Conservation (phyloP, 495 filamentous ascomycete genomes). For the Annulohypoxylon stygium region DNA sequence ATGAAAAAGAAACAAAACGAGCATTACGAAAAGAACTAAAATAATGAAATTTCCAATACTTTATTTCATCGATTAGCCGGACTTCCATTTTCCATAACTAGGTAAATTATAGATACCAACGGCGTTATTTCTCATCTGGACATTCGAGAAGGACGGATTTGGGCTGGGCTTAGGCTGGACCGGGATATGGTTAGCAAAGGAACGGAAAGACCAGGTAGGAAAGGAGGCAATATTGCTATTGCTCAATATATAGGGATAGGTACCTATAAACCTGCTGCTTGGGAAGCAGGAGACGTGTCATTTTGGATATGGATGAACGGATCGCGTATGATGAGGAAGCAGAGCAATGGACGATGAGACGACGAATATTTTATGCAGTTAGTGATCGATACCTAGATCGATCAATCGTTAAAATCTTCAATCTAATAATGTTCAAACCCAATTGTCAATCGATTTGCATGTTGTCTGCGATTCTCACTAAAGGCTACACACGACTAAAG, state of each 20-base stretch:
- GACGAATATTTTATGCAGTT: conserved; percentile 13
- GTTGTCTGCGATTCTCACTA: not conserved
- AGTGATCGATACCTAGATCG: conserved; percentile 35
- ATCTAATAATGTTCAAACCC: conserved; percentile 38
- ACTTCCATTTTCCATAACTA: not conserved
- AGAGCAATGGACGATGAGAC: conserved; percentile 24
- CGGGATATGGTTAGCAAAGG: not conserved
- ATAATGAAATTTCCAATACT: not conserved
- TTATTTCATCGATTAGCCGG: not conserved
- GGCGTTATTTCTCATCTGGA: conserved; percentile 13
- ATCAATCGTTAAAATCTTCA: conserved; percentile 30
- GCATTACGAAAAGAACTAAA: not conserved
- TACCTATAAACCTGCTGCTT: no score
- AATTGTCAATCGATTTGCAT: not conserved
- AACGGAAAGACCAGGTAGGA: not conserved
- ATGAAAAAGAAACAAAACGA: not conserved
- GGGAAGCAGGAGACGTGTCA: not conserved
- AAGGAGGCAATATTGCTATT: conserved; percentile 1
- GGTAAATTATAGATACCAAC: conserved; percentile 29
- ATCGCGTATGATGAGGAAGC: not conserved
- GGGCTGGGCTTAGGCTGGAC: not conserved
- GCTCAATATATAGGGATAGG: no score
- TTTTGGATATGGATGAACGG: conserved; percentile 10
- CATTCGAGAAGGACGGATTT: not conserved
- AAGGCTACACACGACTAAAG: not conserved